Conservation (phyloP, 2,329 filamentous ascomycete species). For the Orbilia javanica region DNA sequence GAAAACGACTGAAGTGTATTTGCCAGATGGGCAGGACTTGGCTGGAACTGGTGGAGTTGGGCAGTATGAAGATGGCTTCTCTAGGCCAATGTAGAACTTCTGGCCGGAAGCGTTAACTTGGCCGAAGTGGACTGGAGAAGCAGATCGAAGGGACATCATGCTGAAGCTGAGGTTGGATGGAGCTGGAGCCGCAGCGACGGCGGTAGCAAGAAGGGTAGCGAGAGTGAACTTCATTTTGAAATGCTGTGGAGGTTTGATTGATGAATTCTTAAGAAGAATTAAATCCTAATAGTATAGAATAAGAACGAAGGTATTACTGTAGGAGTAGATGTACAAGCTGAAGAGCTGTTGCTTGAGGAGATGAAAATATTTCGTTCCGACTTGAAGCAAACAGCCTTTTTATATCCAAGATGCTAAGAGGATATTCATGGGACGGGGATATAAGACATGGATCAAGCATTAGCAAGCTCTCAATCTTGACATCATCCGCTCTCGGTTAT, state of each 20-base stretch:
- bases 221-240: constrained; percentile 55
- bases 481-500: constrained; percentile 39
- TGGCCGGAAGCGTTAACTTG: constrained; percentile 68
- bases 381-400: constrained; percentile 13
- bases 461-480: constrained; percentile 19
- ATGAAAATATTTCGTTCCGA: constrained; percentile 18
- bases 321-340: constrained; percentile 3
- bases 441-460: constrained; percentile 26
- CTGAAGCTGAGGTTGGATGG: constrained; percentile 25
- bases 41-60: constrained; percentile 64
- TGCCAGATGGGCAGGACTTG: constrained; percentile 44
- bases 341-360: constrained; percentile 30
- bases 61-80: constrained; percentile 68
- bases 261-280: constrained; percentile 10
- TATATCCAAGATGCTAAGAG: constrained; percentile 38
- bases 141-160: constrained; percentile 65
- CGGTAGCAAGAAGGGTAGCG: constrained; percentile 48
- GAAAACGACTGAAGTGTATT: constrained; percentile 33
- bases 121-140: constrained; percentile 69
- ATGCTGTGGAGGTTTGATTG: constrained; percentile 7
- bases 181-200: constrained; percentile 40
- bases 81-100: constrained; percentile 69
- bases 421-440: constrained; percentile 9
- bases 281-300: constrained; percentile 8
- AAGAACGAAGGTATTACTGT: constrained; percentile 14